Evolutionary conservation across 1,284 basidiomycete genomes (phyloP).

Genomic region (Ceratobasidium theobromae): DNA sequence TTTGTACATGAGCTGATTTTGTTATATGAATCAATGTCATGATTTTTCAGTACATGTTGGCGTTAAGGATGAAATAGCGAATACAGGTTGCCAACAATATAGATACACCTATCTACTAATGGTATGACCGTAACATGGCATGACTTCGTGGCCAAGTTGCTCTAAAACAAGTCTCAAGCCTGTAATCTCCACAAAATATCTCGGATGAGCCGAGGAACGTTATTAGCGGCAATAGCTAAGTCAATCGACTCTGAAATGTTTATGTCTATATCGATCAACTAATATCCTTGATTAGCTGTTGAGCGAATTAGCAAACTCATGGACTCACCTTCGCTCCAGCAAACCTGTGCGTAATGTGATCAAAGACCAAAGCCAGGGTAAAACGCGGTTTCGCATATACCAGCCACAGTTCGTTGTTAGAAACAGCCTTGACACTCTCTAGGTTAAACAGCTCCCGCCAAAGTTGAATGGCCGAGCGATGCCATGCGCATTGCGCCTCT

Average conservation of each 20-base stretch:
- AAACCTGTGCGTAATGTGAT: constrained; percentile 25
- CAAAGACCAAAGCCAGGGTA: constrained; percentile 22
- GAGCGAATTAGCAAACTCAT: not conserved
- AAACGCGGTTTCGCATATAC: constrained; percentile 24
- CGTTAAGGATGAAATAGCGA: not conserved
- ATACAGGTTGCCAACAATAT: not conserved
- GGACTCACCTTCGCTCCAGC: constrained; percentile 15
- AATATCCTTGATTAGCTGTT: not conserved
- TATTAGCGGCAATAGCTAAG: constrained; percentile 21
- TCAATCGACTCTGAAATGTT: constrained; percentile 22
- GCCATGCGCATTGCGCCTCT: constrained; percentile 24
- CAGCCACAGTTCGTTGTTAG: constrained; percentile 26
- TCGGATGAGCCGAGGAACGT: constrained; percentile 19
- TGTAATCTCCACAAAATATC: constrained; percentile 19
- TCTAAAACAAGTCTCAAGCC: not conserved
- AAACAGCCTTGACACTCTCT: constrained; percentile 23
- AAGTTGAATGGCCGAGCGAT: constrained; percentile 24
- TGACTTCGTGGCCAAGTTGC: no score
- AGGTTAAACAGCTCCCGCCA: constrained; percentile 18
- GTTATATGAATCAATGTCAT: no score
- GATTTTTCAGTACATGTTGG: no score
- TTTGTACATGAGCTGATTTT: no score
- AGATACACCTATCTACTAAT: no score
- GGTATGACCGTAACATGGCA: no score
- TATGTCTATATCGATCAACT: constrained; percentile 23